Conservation (phyloP, 2,329 filamentous ascomycete species). For the Hirsutella rhossiliensis region DNA sequence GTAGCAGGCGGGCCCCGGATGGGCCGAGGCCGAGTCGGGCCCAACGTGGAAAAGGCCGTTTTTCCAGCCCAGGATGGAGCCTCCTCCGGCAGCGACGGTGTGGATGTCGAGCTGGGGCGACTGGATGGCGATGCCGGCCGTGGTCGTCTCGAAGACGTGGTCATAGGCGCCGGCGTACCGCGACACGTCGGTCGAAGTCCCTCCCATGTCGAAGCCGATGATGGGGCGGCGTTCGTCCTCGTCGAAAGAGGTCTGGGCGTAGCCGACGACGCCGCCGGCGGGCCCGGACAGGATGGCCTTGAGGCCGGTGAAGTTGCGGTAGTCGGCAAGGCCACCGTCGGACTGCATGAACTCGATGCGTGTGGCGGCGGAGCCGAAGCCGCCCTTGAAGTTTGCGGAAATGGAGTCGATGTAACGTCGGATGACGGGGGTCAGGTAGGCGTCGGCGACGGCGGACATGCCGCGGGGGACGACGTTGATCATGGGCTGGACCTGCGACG, state of each 20-base stretch:
- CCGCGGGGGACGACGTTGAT: constrained; percentile 30
- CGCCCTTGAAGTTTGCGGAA: constrained; percentile 22
- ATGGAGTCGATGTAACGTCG: constrained; percentile 21
- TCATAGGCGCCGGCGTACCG: constrained; percentile 41
- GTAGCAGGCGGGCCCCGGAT: constrained; percentile 62
- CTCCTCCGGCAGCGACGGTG: constrained; percentile 68
- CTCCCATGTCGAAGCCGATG: constrained; percentile 63
- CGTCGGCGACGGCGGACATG: constrained; percentile 28
- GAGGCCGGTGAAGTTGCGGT: constrained; percentile 55
- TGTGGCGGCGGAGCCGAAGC: constrained; percentile 20
- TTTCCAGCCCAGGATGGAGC: constrained; percentile 56
- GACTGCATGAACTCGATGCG: constrained; percentile 66
- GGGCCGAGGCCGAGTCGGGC: constrained; percentile 57
- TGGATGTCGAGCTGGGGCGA: constrained; percentile 73
- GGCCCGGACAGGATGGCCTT: constrained; percentile 61
- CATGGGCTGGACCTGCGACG: constrained; percentile 26
- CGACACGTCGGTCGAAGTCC: constrained; percentile 63
- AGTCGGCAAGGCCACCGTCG: constrained; percentile 36
- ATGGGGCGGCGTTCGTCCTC: constrained; percentile 53
- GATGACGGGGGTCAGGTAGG: constrained; percentile 28
- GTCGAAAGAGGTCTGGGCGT: constrained; percentile 62
- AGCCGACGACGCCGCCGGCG: constrained; percentile 69
- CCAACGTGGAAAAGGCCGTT: constrained; percentile 65
- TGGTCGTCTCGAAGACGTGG: constrained; percentile 58
- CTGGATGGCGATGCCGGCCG: constrained; percentile 67